Conservation (phyloP, 495 filamentous ascomycete species). For the Bacidia gigantensis region DNA sequence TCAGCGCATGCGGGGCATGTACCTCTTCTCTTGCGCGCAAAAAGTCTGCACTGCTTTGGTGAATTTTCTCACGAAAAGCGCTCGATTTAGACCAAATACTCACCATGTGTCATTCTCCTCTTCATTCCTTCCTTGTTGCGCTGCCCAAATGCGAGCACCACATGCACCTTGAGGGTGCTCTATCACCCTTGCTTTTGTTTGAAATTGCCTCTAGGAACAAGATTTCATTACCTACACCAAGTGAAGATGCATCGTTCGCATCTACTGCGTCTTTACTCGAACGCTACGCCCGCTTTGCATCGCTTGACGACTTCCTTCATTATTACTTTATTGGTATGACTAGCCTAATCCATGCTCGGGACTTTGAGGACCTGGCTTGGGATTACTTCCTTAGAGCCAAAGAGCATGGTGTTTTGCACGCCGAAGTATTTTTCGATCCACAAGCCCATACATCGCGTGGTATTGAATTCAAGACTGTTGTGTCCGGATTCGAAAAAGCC, state of each 20-base stretch:
- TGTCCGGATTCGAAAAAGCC: constrained; percentile 44
- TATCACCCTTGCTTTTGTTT: constrained; percentile 57
- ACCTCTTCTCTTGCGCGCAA: too few species aligned
- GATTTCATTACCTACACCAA: constrained; percentile 39
- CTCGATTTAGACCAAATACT: too few species aligned
- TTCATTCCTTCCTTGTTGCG: constrained; percentile 47
- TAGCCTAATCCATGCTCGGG: constrained; percentile 41
- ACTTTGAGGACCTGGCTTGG: constrained; percentile 66
- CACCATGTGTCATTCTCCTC: constrained; percentile 37
- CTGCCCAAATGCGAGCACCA: constrained; percentile 75
- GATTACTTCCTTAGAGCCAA: constrained; percentile 54
- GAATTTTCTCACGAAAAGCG: too few species aligned
- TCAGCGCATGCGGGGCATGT: too few species aligned
- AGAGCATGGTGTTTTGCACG: constrained; percentile 52
- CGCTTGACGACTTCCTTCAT: constrained; percentile 62
- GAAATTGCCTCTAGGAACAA: constrained; percentile 47
- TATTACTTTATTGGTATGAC: constrained; percentile 71
- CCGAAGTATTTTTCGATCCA: constrained; percentile 71
- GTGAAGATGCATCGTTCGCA: constrained; percentile 41
- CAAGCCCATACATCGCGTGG: constrained; percentile 56
- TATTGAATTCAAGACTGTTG: constrained; percentile 44
- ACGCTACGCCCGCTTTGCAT: constrained; percentile 51
- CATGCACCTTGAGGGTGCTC: constrained; percentile 60
- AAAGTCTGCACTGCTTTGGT: too few species aligned
- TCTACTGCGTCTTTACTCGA: constrained; percentile 42